Evolutionary conservation across 2,329 filamentous ascomycete genomes (phyloP).

Genomic region (Neobulgaria alba): DNA sequence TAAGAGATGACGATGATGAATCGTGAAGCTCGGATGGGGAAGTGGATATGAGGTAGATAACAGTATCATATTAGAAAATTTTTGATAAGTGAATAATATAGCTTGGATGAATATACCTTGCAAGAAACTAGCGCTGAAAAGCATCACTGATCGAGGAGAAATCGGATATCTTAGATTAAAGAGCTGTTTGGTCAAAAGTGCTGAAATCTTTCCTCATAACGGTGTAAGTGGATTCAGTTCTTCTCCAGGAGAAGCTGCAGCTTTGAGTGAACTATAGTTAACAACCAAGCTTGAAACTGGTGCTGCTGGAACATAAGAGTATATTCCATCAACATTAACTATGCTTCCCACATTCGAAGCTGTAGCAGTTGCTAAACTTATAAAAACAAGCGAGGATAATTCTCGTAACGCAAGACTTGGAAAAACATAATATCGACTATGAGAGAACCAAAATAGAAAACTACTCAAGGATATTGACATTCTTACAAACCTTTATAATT

Average conservation of each 20-base stretch:
- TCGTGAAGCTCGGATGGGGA: conserved; percentile 8
- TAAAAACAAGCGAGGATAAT: too few species aligned
- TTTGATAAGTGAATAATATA: too few species aligned
- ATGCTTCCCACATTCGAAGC: too few species aligned
- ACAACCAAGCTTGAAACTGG: conserved; percentile 17
- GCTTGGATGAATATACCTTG: conserved; percentile 18
- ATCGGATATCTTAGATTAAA: conserved; percentile 13
- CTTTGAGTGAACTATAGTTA: conserved; percentile 9
- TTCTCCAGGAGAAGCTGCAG: conserved; percentile 9
- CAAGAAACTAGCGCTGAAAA: conserved; percentile 23
- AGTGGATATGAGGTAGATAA: conserved; percentile 15
- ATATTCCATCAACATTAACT: conserved; percentile 26
- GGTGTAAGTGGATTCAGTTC: conserved; percentile 24
- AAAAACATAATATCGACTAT: too few species aligned
- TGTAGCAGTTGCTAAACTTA: too few species aligned
- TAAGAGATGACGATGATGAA: conserved; percentile 11
- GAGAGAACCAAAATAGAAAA: too few species aligned
- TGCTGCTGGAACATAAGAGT: conserved; percentile 26
- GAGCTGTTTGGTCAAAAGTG: conserved; percentile 17
- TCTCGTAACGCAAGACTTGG: too few species aligned
- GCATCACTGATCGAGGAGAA: conserved; percentile 22
- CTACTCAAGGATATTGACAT: too few species aligned
- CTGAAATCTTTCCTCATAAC: conserved; percentile 10
- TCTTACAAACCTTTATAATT: too few species aligned
- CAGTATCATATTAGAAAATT: conserved; percentile 5